phyloP scores from a whole-genome alignment of 208 protist genomes.

The Leishmania turanica region DNA sequence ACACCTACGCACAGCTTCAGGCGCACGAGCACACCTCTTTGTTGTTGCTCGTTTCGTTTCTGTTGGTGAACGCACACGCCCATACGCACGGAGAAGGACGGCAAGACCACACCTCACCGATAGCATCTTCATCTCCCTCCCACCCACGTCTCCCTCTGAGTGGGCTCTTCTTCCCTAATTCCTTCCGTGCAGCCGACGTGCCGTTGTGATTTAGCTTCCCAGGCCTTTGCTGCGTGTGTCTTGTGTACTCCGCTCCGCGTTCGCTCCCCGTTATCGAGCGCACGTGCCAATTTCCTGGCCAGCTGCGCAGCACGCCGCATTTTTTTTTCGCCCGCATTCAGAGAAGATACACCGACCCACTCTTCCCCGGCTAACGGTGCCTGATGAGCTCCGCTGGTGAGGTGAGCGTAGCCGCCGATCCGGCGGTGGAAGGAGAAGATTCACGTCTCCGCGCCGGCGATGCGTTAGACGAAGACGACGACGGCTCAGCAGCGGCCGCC shows the following conservation, averaged over 20 bases:
- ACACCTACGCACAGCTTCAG: background rate
- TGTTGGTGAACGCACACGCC: background rate
- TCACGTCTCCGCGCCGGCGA: background rate
- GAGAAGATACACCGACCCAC: background rate
- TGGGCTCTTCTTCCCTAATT: background rate
- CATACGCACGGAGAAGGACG: background rate
- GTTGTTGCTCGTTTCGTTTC: background rate
- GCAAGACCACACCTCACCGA: background rate
- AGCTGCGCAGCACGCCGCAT: background rate
- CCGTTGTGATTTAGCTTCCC: background rate
- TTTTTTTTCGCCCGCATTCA: background rate
- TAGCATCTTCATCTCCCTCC: background rate
- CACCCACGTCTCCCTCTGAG: background rate
- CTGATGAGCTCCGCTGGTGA: background rate
- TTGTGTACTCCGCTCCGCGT: background rate
- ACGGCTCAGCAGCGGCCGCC: conserved; percentile 14
- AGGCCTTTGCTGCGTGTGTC: background rate
- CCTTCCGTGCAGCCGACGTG: background rate
- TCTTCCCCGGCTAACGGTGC: background rate
- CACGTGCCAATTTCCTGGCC: background rate
- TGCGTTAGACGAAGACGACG: conserved; percentile 6
- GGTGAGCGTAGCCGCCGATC: background rate
- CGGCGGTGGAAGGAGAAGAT: conserved; percentile 4
- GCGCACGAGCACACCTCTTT: background rate
- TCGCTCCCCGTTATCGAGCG: background rate